Evolutionary conservation across 495 filamentous ascomycete genomes (phyloP).

Genomic region (Neurospora pannonica): DNA sequence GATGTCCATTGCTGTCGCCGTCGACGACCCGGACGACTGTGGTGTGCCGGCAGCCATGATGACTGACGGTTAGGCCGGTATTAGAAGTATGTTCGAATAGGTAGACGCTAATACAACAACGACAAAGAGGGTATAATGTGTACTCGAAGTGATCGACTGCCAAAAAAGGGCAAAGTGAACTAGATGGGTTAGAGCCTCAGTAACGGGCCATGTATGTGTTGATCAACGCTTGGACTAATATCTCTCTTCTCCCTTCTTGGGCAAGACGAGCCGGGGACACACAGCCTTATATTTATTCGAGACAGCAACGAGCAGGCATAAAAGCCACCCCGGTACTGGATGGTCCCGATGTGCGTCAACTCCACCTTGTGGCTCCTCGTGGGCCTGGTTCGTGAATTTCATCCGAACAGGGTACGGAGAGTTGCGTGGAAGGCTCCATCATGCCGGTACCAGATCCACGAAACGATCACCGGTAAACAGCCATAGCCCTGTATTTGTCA

Average conservation of each 20-base stretch:
- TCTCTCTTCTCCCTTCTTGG: not conserved
- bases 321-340: not conserved
- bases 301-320: not conserved
- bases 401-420: not conserved
- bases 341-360: not conserved
- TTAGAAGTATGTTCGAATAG: not conserved
- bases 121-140: not conserved
- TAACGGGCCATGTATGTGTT: not conserved
- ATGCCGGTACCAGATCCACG: not conserved
- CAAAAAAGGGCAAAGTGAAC: not conserved
- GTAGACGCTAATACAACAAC: not conserved
- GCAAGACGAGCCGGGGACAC: not conserved
- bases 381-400: not conserved
- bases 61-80: not conserved
- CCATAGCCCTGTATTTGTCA: not conserved
- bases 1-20: conserved; percentile 2
- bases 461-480: not conserved
- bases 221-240: not conserved
- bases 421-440: not conserved
- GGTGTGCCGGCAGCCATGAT: not conserved
- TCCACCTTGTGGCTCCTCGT: not conserved
- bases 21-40: not conserved
- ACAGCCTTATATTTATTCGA: not conserved
- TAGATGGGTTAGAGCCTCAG: not conserved
- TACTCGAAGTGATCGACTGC: not conserved